Percentiles rank a stretch among this genome's conserved stretches.
Conservation (phyloP, 2,329 filamentous ascomycete genomes). For the Pestalotiopsis fici region DNA sequence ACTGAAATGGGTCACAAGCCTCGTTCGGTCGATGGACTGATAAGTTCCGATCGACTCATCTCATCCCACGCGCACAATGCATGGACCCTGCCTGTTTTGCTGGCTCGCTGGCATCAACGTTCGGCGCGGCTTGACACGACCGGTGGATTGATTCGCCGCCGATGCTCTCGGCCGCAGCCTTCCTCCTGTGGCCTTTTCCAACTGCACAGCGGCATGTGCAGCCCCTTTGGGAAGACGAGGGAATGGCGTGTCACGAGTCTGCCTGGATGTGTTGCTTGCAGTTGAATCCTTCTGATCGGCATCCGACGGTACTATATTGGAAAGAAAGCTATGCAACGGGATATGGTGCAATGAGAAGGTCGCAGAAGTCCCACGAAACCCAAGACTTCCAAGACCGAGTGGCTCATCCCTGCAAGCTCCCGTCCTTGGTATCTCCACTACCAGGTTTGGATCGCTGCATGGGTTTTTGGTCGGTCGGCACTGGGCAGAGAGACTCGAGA, state of each 20-base stretch:
- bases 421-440: slow-evolving; percentile 2
- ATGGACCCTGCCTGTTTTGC: background rate
- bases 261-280: background rate
- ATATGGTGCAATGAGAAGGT: slow-evolving; percentile 1
- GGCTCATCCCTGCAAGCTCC: slow-evolving; percentile 6
- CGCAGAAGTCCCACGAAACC: background rate
- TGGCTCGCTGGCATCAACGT: background rate
- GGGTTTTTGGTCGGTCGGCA: background rate
- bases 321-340: background rate
- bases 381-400: background rate
- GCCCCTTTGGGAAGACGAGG: background rate
- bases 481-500: background rate
- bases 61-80: background rate
- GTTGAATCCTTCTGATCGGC: background rate
- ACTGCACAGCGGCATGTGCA: background rate
- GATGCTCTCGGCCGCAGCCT: background rate
- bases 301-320: background rate
- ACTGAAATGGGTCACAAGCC: background rate
- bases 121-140: background rate
- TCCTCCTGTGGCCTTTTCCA: background rate
- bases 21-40: background rate
- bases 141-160: background rate
- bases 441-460: slow-evolving; percentile 8
- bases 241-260: background rate
- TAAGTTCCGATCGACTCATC: background rate